Evolutionary conservation across 2,329 filamentous ascomycete species (phyloP), one percentile per base, ranked within the genome.

Genomic region (Pyrenochaeta sp.): DNA sequence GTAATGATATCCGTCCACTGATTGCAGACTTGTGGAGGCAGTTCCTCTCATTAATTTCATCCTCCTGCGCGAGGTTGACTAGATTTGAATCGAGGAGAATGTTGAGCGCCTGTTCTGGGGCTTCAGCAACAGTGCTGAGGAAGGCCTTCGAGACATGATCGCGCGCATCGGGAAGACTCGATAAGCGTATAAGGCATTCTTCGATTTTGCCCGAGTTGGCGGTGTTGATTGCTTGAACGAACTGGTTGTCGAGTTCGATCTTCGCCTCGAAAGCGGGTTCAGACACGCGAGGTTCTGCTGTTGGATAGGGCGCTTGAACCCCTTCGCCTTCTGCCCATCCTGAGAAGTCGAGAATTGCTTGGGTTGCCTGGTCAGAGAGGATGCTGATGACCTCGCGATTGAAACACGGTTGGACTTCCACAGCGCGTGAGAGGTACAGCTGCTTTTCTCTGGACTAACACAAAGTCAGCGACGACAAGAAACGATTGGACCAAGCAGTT

Each of bases 321-420:
- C 95, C 89, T 61, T 97, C 94, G 15, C 94, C 94, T 72, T 99
- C 94, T 14, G 92, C 91, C 93, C 93, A 97, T 23, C 93, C 94
- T 39, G 93, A 93, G 32, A 97, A 84, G 67, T 97, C 94, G 58
- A 97, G 87, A 24, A 96, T 77, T 60, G 91, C 95, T n/a, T 91
- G 96, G 0, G 94, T 97, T 7, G 94, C 94, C 74, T 96, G 91
- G 58, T 99, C 94, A 4, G 94, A 96, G 8, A 99, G 81, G 65
- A 96, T 93, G 72, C 92, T 96, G 65, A 99, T 96, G 59, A 97
- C 91, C 55, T 95, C 90, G 31, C 93, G 87, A 72, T 99, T 97
- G 81, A 97, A 99, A 72, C 95, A 97, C 6, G 94, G 94, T 65
- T 97, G 94, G 6, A 97, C 92, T 72, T 99, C 94, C 51, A 99